phyloP scores from a whole-genome alignment of 257 asterid species.

The Haberlea rhodopensis region DNA sequence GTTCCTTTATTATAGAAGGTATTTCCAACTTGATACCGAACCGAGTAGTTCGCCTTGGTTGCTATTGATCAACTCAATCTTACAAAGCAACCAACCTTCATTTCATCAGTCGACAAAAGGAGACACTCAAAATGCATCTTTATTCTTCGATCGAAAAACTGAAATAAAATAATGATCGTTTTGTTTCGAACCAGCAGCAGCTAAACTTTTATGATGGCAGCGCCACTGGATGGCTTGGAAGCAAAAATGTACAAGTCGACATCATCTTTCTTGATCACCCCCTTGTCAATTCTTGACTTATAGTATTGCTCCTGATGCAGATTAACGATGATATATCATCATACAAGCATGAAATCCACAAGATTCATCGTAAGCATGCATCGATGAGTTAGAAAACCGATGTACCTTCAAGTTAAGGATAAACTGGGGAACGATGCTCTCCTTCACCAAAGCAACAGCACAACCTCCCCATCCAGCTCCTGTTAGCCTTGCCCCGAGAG shows the following conservation, averaged over 20 bases:
- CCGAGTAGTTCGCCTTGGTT: too few species aligned
- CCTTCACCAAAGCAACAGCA: conserved; percentile 88
- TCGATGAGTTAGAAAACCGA: neutral
- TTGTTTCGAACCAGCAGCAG: neutral
- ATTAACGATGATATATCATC: neutral
- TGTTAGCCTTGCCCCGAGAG: conserved; percentile 92
- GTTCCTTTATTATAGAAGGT: too few species aligned
- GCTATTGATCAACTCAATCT: too few species aligned
- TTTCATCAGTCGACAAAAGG: neutral
- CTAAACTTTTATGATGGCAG: conserved; percentile 70
- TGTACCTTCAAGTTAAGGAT: conserved; percentile 81
- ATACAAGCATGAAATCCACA: too few species aligned
- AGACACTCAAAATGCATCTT: neutral
- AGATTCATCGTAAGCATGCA: neutral
- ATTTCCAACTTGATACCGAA: too few species aligned
- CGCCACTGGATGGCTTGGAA: conserved; percentile 95
- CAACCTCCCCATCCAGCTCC: conserved; percentile 99
- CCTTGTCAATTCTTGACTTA: conserved; percentile 77
- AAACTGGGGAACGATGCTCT: conserved; percentile 68
- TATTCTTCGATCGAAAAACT: neutral
- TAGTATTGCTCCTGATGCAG: conserved; percentile 68
- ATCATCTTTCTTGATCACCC: conserved; percentile 63
- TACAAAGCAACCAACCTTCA: too few species aligned
- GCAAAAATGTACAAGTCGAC: conserved; percentile 77
- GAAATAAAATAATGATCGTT: neutral